Percentiles rank a stretch among this genome's conserved stretches.
These are phyloP conservation scores for Saturnispora silvae DNA, from an alignment of 805 yeast species.

Conservation along the genomic window DNA sequence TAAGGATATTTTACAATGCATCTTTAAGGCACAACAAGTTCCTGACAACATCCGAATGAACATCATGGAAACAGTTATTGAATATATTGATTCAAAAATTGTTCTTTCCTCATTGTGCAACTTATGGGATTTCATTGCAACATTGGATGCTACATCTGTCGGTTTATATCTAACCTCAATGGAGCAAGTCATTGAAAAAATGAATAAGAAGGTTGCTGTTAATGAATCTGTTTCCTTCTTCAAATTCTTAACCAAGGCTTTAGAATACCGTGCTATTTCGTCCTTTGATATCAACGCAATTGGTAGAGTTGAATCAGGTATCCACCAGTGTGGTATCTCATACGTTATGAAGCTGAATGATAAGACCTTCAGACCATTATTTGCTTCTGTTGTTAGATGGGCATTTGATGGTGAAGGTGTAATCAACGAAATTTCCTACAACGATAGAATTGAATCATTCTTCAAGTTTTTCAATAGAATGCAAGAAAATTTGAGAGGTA, in stretches of 20 bases:
- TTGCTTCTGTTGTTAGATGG: conserved; percentile 83
- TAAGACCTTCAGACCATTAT: conserved; percentile 84
- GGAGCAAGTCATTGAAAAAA: conserved; percentile 51
- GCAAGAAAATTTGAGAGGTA: conserved; percentile 75
- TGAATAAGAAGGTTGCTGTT: conserved; percentile 71
- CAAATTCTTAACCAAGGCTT: conserved; percentile 55
- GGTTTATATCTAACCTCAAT: conserved; percentile 63
- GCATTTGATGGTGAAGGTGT: conserved; percentile 78
- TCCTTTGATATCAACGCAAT: conserved; percentile 61
- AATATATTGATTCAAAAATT: conserved; percentile 55
- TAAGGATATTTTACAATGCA: conserved; percentile 46
- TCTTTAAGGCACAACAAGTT: conserved; percentile 48
- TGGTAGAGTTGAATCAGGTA: conserved; percentile 69
- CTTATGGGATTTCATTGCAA: conserved; percentile 43
- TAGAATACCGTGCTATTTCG: conserved; percentile 57
- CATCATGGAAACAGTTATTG: conserved; percentile 49
- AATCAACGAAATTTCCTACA: conserved; percentile 32
- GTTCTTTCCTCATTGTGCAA: conserved; percentile 51
- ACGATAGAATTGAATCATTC: conserved; percentile 58
- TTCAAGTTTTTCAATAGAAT: conserved; percentile 78
- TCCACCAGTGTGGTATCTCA: conserved; percentile 60
- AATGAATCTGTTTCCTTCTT: conserved; percentile 57
- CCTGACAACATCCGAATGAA: conserved; percentile 51
- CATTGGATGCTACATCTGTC: conserved; percentile 36
- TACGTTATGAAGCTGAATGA: conserved; percentile 89